phyloP scores from a whole-genome alignment of 140 eudicot genomes.

The Cichorium intybus region DNA sequence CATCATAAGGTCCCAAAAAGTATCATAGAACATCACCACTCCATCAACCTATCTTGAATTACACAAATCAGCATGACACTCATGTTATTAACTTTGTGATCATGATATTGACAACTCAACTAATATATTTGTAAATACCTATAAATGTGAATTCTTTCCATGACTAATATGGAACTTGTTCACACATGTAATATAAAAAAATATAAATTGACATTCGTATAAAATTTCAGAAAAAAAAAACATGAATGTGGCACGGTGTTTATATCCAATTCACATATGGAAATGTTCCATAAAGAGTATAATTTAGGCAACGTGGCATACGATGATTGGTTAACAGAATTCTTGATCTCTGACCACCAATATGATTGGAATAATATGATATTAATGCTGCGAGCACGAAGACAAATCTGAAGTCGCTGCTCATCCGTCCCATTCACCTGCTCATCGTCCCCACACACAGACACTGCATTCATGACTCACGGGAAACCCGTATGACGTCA shows the following conservation, averaged over 20 bases:
- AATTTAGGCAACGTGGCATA: constrained; percentile 6
- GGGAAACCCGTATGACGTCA: constrained; percentile 36
- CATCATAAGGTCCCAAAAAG: too few species aligned
- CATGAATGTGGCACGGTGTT: not conserved
- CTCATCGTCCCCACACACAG: constrained; percentile 23
- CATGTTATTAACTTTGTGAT: too few species aligned
- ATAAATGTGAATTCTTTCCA: not conserved
- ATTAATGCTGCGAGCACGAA: constrained; percentile 6
- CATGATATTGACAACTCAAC: too few species aligned
- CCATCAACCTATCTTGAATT: too few species aligned
- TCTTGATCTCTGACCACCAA: not conserved
- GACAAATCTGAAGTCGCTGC: constrained; percentile 41
- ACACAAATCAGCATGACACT: too few species aligned
- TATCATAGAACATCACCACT: too few species aligned
- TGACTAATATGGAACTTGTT: not conserved
- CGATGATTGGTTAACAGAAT: not conserved
- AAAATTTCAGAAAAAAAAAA: not conserved
- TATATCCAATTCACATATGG: not conserved
- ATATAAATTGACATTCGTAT: too few species aligned
- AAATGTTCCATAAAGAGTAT: not conserved
- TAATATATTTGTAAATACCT: not conserved
- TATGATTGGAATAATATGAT: constrained; percentile 16
- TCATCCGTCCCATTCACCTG: constrained; percentile 14
- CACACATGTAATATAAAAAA: not conserved
- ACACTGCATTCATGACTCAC: constrained; percentile 21